Conservation (phyloP, 2,329 filamentous ascomycete species). For the Alternaria conjuncta region DNA sequence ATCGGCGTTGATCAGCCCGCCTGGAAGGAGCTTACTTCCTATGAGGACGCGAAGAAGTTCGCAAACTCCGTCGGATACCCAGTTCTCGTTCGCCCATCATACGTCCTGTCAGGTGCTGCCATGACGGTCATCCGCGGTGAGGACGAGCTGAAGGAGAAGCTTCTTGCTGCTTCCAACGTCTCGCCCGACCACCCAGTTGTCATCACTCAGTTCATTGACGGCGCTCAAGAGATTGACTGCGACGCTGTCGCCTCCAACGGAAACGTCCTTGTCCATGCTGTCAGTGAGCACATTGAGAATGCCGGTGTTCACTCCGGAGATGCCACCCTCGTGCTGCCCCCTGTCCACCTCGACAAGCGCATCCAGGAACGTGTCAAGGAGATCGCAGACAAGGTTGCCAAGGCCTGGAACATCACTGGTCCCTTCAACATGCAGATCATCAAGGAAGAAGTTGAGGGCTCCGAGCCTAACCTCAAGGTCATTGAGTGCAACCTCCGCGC, state of each 20-base stretch:
- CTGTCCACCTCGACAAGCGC: constrained; percentile 75
- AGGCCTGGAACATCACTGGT: constrained; percentile 95
- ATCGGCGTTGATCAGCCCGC: constrained; percentile 96
- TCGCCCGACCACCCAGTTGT: constrained; percentile 97
- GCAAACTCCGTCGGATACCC: constrained; percentile 87
- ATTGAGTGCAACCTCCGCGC: constrained; percentile 98
- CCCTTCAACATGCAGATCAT: constrained; percentile 99
- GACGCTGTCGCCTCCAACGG: constrained; percentile 89
- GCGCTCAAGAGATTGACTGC: constrained; percentile 94
- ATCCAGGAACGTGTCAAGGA: constrained; percentile 90
- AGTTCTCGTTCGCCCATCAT: constrained; percentile 91
- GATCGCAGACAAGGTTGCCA: constrained; percentile 94
- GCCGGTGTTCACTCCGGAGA: constrained; percentile 98
- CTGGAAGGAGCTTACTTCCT: constrained; percentile 96
- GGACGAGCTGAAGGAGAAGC: constrained; percentile 91
- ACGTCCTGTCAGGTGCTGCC: constrained; percentile 95
- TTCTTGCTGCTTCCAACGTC: constrained; percentile 86
- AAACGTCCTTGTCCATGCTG: constrained; percentile 86
- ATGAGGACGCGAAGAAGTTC: constrained; percentile 85
- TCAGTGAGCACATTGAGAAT: constrained; percentile 95
- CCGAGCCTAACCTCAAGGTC: constrained; percentile 82
- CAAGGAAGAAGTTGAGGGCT: constrained; percentile 81
- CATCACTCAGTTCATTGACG: constrained; percentile 98
- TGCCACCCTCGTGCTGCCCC: constrained; percentile 91
- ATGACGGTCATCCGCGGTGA: constrained; percentile 96